phyloP scores from a whole-genome alignment of 225 moss, liverwort and hornwort genomes.

The Physcomitrium patens region DNA sequence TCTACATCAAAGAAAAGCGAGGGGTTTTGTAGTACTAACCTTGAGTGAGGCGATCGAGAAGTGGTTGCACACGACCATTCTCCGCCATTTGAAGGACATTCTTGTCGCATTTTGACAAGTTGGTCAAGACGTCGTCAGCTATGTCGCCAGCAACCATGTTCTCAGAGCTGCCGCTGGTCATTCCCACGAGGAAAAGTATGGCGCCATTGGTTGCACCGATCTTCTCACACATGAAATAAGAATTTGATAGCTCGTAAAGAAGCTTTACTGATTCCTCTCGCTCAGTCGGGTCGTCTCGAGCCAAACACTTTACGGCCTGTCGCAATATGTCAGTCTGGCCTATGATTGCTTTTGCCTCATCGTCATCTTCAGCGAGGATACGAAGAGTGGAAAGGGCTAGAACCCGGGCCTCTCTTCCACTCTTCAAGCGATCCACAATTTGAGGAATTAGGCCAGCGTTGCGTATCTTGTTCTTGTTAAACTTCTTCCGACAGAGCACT shows the following conservation, averaged over 20 bases:
- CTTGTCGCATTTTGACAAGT: conserved; percentile 68
- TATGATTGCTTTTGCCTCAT: conserved; percentile 72
- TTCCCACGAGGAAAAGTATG: conserved; percentile 80
- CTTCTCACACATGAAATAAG: conserved; percentile 70
- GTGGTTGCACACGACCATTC: conserved; percentile 90
- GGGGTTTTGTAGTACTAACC: conserved; percentile 36
- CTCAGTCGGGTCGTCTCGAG: conserved; percentile 68
- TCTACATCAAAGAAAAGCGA: too few species aligned
- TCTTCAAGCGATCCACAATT: conserved; percentile 76
- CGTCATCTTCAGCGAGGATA: conserved; percentile 74
- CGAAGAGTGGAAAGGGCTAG: conserved; percentile 67
- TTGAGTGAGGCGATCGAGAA: conserved; percentile 68
- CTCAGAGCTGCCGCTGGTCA: conserved; percentile 76
- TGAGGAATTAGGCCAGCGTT: conserved; percentile 70
- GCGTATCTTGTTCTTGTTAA: conserved; percentile 75
- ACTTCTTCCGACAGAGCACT: conserved; percentile 59
- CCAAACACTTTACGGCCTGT: conserved; percentile 77
- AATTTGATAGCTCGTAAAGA: conserved; percentile 81
- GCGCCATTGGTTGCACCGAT: conserved; percentile 88
- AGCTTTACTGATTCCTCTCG: conserved; percentile 79
- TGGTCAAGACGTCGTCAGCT: conserved; percentile 73
- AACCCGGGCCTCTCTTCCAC: conserved; percentile 65
- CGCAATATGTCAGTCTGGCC: conserved; percentile 68
- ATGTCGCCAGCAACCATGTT: conserved; percentile 57
- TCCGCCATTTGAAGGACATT: conserved; percentile 94